Evolutionary conservation across 2,329 filamentous ascomycete genomes (phyloP).

Genomic region (Cercospora sp.): DNA sequence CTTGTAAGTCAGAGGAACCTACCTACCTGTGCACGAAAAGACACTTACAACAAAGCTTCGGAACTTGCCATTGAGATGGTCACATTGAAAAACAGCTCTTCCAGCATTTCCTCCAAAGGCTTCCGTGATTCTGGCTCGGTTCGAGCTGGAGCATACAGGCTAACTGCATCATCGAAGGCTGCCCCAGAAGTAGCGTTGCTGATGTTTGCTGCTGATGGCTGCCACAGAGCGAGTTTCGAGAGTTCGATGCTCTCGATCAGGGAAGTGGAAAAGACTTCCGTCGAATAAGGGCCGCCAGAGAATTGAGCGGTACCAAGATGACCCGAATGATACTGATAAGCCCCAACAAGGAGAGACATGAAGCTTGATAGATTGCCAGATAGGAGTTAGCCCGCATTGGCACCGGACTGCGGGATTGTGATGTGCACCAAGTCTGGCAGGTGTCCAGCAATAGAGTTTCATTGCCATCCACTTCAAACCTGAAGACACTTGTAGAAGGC

Average conservation of each 20-base stretch:
- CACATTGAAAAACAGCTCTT: slow-evolving; percentile 21
- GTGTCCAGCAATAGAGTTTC: not conserved
- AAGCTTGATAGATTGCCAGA: not conserved
- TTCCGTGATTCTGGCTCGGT: not conserved
- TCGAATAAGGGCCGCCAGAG: not conserved
- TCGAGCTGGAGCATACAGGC: not conserved
- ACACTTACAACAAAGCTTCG: slow-evolving; percentile 9
- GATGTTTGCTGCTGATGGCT: not conserved
- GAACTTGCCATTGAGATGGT: slow-evolving; percentile 22
- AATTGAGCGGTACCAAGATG: not conserved
- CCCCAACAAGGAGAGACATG: not conserved
- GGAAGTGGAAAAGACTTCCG: not conserved
- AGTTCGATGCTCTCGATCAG: not conserved
- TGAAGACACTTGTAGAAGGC: not conserved
- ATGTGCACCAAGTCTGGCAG: not conserved
- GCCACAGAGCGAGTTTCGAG: not conserved
- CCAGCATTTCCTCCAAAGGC: slow-evolving; percentile 1
- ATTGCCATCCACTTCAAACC: not conserved
- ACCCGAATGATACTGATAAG: not conserved
- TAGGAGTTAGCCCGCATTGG: not conserved
- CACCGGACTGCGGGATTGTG: not conserved
- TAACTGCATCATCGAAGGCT: not conserved
- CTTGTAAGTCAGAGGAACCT: not conserved
- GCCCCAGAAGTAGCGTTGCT: not conserved
- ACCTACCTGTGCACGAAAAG: not conserved